Evolutionary conservation across 2,329 filamentous ascomycete genomes (phyloP).

Genomic region (Exophiala oligosperma): DNA sequence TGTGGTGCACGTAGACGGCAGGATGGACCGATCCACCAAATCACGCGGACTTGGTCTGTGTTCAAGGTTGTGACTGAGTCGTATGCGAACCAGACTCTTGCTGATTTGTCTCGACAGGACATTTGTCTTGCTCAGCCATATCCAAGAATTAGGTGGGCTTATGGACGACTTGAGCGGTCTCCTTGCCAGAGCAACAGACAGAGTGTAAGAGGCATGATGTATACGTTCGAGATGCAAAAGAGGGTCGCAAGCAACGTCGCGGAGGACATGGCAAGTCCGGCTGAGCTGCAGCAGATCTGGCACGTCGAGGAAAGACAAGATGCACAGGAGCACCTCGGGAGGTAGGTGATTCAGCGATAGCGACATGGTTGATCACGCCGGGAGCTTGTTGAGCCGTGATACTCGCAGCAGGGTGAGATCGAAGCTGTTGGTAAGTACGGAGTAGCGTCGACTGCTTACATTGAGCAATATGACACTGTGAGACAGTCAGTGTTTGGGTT

Average conservation of each 20-base stretch:
- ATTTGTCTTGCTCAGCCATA: conserved; percentile 67
- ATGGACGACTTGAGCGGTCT: conserved; percentile 60
- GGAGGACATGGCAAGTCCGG: conserved; percentile 59
- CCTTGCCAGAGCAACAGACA: conserved; percentile 58
- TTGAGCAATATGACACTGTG: not conserved
- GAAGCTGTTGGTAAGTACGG: not conserved
- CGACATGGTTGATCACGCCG: conserved; percentile 2
- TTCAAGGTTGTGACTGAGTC: conserved; percentile 62
- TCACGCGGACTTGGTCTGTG: conserved; percentile 60
- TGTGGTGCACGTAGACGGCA: conserved; percentile 61
- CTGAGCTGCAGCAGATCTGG: conserved; percentile 47
- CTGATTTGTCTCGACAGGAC: conserved; percentile 64
- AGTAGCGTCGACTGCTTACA: not conserved
- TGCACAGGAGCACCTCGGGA: conserved; percentile 46
- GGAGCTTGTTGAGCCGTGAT: not conserved
- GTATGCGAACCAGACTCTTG: conserved; percentile 65
- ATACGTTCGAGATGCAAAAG: conserved; percentile 65
- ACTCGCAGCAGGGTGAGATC: not conserved
- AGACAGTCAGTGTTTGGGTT: not conserved
- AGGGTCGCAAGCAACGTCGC: conserved; percentile 63
- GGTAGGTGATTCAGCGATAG: conserved; percentile 33
- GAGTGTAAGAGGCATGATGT: conserved; percentile 54
- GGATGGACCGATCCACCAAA: conserved; percentile 63
- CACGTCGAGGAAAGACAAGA: conserved; percentile 47
- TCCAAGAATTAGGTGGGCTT: conserved; percentile 63